Percentiles rank a stretch among this genome's conserved stretches.
These are phyloP conservation scores for Blastobotrys raffinosifermentans DNA, from an alignment of 1,139 yeast species.

Conservation along the genomic window DNA sequence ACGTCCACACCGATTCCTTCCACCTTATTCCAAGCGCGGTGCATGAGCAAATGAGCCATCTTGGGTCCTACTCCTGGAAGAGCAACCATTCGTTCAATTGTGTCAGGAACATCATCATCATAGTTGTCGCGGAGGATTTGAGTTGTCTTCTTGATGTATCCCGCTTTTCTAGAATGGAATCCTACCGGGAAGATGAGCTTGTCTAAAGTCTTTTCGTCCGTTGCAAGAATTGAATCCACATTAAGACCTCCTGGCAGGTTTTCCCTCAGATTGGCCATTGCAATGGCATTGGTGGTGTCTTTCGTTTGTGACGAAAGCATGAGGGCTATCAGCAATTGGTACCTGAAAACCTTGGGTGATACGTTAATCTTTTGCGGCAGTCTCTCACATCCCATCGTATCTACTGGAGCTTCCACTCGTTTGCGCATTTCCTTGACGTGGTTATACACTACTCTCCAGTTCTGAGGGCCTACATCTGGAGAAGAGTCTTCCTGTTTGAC, in stretches of 20 bases:
- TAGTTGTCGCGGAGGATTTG: constrained; percentile 45
- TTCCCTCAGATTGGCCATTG: constrained; percentile 56
- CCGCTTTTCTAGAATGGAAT: constrained; percentile 75
- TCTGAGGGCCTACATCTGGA: constrained; percentile 15
- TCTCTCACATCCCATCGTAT: constrained; percentile 79
- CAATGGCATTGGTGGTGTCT: constrained; percentile 76
- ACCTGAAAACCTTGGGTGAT: constrained; percentile 46
- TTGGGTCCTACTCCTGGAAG: constrained; percentile 96
- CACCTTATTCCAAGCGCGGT: constrained; percentile 69
- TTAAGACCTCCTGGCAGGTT: constrained; percentile 32
- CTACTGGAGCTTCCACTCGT: constrained; percentile 71
- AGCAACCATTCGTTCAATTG: constrained; percentile 56
- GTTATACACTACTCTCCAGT: constrained; percentile 47
- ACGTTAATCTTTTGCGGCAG: constrained; percentile 49
- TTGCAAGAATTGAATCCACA: constrained; percentile 38
- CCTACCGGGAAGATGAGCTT: constrained; percentile 72
- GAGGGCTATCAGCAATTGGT: constrained; percentile 69
- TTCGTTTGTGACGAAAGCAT: constrained; percentile 92
- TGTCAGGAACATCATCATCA: constrained; percentile 56
- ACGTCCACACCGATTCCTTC: constrained; percentile 92
- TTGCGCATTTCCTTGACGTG: constrained; percentile 62
- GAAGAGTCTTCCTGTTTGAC: constrained; percentile 3
- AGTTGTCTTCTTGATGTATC: constrained; percentile 59
- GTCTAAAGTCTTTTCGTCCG: constrained; percentile 57
- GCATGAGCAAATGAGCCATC: constrained; percentile 81